phyloP scores from a whole-genome alignment of 1,284 basidiomycete genomes.

The Apiotrichum laibachii region DNA sequence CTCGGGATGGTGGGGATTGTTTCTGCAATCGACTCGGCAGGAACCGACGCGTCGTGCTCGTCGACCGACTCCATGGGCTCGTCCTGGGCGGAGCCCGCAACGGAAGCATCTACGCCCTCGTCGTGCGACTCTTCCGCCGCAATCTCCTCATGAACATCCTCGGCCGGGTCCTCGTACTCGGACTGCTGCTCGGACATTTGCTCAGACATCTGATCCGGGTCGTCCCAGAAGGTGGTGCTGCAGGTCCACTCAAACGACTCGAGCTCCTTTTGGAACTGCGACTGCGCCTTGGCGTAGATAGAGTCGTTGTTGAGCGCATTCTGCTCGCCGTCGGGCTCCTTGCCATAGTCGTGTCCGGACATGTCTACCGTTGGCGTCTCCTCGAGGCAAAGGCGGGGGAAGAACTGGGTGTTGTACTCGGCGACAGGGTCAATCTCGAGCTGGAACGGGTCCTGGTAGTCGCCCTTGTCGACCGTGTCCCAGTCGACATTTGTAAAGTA shows the following conservation, averaged over 20 bases:
- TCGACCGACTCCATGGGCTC: conserved; percentile 1
- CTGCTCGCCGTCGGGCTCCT: conserved; percentile 16
- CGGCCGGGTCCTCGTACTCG: background rate
- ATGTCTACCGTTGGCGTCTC: conserved; percentile 69
- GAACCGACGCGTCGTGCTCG: too few species aligned
- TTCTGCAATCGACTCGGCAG: background rate
- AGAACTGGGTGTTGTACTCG: conserved; percentile 94
- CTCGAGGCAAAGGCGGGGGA: conserved; percentile 93
- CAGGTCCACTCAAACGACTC: conserved; percentile 39
- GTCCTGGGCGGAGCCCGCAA: background rate
- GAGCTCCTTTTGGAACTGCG: conserved; percentile 31
- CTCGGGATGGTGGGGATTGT: conserved; percentile 3
- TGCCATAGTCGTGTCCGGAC: conserved; percentile 34
- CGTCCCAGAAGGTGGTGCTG: conserved; percentile 1
- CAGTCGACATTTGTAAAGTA: conserved; percentile 86
- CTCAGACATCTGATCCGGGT: background rate
- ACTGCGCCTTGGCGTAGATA: conserved; percentile 33
- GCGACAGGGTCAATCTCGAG: conserved; percentile 89
- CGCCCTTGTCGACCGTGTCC: conserved; percentile 34
- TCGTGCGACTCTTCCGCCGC: background rate
- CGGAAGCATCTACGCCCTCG: background rate
- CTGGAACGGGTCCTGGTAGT: conserved; percentile 78
- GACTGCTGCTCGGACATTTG: background rate
- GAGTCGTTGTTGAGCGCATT: conserved; percentile 40
- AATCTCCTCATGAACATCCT: background rate